Evolutionary conservation across 2,329 filamentous ascomycete genomes (phyloP).

Genomic region (Orbilia quercus): DNA sequence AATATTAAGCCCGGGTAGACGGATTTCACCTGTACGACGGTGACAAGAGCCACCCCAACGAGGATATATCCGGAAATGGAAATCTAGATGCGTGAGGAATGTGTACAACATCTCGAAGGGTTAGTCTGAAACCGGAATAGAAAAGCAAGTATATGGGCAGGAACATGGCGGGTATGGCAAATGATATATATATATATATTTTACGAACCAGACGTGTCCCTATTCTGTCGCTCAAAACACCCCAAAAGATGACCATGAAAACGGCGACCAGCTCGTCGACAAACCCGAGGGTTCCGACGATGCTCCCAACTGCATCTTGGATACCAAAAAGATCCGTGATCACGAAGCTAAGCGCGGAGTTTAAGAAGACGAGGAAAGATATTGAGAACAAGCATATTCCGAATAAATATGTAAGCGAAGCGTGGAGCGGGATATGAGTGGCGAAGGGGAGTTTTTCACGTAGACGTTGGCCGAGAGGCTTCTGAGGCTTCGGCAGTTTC

Average conservation of each 20-base stretch:
- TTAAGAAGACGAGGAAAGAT: conserved; percentile 88
- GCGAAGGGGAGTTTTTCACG: conserved; percentile 48
- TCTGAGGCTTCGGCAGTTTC: conserved; percentile 47
- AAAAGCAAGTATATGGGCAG: background rate
- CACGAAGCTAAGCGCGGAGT: conserved; percentile 84
- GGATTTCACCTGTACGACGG: conserved; percentile 86
- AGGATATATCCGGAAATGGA: conserved; percentile 82
- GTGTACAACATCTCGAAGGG: conserved; percentile 25
- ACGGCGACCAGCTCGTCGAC: conserved; percentile 84
- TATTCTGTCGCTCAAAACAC: conserved; percentile 78
- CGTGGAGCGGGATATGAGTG: conserved; percentile 46
- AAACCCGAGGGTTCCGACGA: conserved; percentile 86
- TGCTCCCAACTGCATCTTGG: conserved; percentile 78
- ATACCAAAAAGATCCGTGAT: conserved; percentile 83
- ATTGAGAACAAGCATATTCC: conserved; percentile 88
- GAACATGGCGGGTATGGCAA: background rate
- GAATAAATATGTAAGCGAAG: conserved; percentile 74
- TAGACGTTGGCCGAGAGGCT: conserved; percentile 43
- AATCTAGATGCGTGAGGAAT: conserved; percentile 61
- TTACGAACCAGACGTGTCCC: conserved; percentile 71
- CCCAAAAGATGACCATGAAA: conserved; percentile 83
- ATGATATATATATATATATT: background rate
- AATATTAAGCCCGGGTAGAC: conserved; percentile 90
- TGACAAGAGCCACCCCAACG: conserved; percentile 78
- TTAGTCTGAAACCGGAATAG: conserved; percentile 9